Conservation (phyloP, 495 filamentous ascomycete species). For the Xylaria intraflava region DNA sequence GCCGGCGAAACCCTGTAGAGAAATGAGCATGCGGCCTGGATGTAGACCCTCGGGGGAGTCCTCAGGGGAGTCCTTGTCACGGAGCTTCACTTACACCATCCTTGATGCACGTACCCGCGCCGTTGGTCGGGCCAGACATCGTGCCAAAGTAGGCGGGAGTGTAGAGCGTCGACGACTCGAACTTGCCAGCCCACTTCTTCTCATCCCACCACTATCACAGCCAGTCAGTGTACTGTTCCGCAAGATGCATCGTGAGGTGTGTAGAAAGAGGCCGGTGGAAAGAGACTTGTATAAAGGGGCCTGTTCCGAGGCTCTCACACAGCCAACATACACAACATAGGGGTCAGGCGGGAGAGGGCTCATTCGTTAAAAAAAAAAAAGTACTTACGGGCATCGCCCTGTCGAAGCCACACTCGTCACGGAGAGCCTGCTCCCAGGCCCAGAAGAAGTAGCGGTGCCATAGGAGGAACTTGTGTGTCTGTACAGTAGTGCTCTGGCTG, state of each 20-base stretch:
- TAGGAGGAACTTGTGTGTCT: conserved; percentile 52
- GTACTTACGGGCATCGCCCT: conserved; percentile 23
- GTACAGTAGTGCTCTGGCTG: conserved; percentile 41
- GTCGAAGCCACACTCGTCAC: conserved; percentile 60
- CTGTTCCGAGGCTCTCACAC: neutral
- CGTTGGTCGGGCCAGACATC: conserved; percentile 24
- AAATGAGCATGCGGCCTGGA: conserved; percentile 3
- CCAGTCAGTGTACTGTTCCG: neutral
- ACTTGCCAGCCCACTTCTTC: conserved; percentile 35
- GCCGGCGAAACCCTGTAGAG: conserved; percentile 20
- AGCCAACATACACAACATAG: too few species aligned
- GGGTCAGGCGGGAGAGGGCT: too few species aligned
- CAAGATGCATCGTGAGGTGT: neutral
- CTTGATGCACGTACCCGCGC: conserved; percentile 24
- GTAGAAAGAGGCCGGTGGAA: neutral
- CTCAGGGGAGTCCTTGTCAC: neutral
- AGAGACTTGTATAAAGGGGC: neutral
- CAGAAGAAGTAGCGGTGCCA: conserved; percentile 63
- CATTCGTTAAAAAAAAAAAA: neutral
- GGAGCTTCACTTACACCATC: conserved; percentile 30
- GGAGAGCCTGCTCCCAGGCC: conserved; percentile 53
- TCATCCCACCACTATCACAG: conserved; percentile 33
- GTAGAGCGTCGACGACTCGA: conserved; percentile 30
- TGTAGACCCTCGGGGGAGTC: neutral
- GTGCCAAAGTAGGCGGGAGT: conserved; percentile 24